Evolutionary conservation across 2,329 filamentous ascomycete species (phyloP).

Genomic region (Colletotrichum cereale): DNA sequence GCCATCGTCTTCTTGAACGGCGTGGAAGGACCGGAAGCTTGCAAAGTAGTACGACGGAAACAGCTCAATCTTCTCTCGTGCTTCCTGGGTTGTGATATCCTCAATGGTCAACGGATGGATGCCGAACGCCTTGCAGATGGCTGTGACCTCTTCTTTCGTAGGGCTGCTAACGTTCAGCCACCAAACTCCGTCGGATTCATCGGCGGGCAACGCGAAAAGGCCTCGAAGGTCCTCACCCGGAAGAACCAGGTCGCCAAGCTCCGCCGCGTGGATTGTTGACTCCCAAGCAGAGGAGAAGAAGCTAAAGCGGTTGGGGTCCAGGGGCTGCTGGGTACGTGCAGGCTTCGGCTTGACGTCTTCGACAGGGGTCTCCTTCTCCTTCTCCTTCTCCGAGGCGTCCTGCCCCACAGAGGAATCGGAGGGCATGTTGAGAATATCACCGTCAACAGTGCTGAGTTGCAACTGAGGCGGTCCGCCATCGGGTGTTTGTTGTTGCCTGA

Average conservation of each 20-base stretch:
- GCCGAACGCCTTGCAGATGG: constrained; percentile 93
- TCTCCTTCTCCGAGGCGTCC: constrained; percentile 63
- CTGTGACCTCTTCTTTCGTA: constrained; percentile 87
- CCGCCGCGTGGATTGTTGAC: constrained; percentile 90
- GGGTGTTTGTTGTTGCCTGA: constrained; percentile 59
- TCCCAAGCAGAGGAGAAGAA: constrained; percentile 98
- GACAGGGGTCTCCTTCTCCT: constrained; percentile 59
- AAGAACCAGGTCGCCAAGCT: constrained; percentile 88
- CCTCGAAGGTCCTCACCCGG: constrained; percentile 91
- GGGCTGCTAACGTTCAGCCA: constrained; percentile 96
- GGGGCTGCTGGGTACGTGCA: constrained; percentile 46
- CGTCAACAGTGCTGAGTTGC: constrained; percentile 64
- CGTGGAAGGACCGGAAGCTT: constrained; percentile 92
- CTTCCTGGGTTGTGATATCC: constrained; percentile 95
- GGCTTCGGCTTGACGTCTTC: constrained; percentile 52
- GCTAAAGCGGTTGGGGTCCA: constrained; percentile 86
- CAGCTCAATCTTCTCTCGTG: constrained; percentile 97
- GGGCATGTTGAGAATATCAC: constrained; percentile 68
- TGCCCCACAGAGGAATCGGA: constrained; percentile 57
- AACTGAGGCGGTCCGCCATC: constrained; percentile 45
- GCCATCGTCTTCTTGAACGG: constrained; percentile 81
- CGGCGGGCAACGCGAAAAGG: constrained; percentile 78
- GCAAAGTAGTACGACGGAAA: constrained; percentile 99
- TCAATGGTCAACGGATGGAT: constrained; percentile 96
- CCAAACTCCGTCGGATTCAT: constrained; percentile 86